A percentile compares a stretch with the other conserved stretches of the same genome.
Evolutionary conservation across 2,329 filamentous ascomycete genomes (phyloP).

Genomic region (Lachnellula cervina): DNA sequence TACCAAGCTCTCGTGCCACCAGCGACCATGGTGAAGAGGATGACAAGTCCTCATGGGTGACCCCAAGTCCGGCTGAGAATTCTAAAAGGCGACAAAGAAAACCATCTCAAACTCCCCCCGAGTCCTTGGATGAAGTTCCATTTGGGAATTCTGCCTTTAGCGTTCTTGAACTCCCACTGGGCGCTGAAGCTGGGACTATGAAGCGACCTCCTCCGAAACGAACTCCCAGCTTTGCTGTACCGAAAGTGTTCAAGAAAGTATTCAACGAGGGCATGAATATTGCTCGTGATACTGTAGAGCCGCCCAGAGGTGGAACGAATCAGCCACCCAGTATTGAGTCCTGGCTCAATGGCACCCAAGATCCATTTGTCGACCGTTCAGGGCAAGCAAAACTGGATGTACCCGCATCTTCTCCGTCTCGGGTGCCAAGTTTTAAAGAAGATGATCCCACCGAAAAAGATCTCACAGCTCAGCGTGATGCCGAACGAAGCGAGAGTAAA

Average conservation of each 20-base stretch:
- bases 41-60: slow-evolving; percentile 16
- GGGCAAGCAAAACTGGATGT: slow-evolving; percentile 28
- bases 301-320: slow-evolving; percentile 48
- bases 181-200: slow-evolving; percentile 44
- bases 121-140: slow-evolving; percentile 56
- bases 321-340: slow-evolving; percentile 61
- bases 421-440: slow-evolving; percentile 24
- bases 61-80: slow-evolving; percentile 21
- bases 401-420: slow-evolving; percentile 32
- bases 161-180: slow-evolving; percentile 52
- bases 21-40: slow-evolving; percentile 13
- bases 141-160: slow-evolving; percentile 64
- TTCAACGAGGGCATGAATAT: slow-evolving; percentile 62
- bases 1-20: slow-evolving; percentile 13
- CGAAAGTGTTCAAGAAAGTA: slow-evolving; percentile 61
- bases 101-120: slow-evolving; percentile 17
- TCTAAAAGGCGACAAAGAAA: slow-evolving; percentile 19
- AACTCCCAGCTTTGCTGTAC: slow-evolving; percentile 54
- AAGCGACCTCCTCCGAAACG: slow-evolving; percentile 40
- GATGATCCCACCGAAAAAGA: slow-evolving; percentile 19
- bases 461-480: slow-evolving; percentile 12
- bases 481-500: slow-evolving; percentile 7
- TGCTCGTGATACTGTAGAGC: slow-evolving; percentile 55
- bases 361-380: slow-evolving; percentile 52
- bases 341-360: slow-evolving; percentile 59